Base-by-base conservation (phyloP, 2,329 filamentous ascomycete species). In the Dactylellina cionopaga region DNA sequence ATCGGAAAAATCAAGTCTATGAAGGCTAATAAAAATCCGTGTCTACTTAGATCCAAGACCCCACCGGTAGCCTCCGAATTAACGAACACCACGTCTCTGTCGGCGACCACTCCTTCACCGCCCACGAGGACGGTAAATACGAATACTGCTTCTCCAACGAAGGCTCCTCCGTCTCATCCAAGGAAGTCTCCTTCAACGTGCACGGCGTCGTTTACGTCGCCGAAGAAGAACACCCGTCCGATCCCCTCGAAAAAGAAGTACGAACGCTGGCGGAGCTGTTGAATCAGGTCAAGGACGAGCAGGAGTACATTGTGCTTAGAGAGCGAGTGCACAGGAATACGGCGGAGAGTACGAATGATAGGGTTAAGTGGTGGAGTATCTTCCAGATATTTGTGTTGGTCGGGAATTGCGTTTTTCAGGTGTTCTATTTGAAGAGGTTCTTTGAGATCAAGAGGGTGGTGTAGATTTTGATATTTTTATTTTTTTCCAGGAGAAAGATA, bases 301-400 rank as follows among this genome's bases (percentile, higher is more conserved):
- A 99, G 83, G 88, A 89, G 77, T 99, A 99, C 84, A 98, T 99
- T 79, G 89, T 99, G 74, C 84, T 98, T 69, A 90, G 95, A 77
- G 95, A 99, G 84, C 88, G 95, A 79, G 96, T 92, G 77, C 95
- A 99, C 85, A 88, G 95, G 80, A 99, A 99, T 84, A 99, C 95
- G 7, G 95, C 95, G 75, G 95, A 99, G 85, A 97, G 93, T 86
- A 99, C 95, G 79, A 99, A 99, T 82, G 87, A 88, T 77, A 87
- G 95, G 76, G 95, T 99, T 80, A 99, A 99, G 85, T 99, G 95
- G 95, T 99, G 95, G 95, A 97, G 95, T 82, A 87, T 98, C 78
- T 98, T 98, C 82, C 93, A 99, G 82, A 88, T 99, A 75, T 86
- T 88, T 64, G 89, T 98, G 54, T 87, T 99, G 75, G 85, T 96